These are phyloP conservation scores for Colletotrichum neosansevieriae DNA, from an alignment of 2,329 filamentous ascomycete species.

Conservation along the genomic window DNA sequence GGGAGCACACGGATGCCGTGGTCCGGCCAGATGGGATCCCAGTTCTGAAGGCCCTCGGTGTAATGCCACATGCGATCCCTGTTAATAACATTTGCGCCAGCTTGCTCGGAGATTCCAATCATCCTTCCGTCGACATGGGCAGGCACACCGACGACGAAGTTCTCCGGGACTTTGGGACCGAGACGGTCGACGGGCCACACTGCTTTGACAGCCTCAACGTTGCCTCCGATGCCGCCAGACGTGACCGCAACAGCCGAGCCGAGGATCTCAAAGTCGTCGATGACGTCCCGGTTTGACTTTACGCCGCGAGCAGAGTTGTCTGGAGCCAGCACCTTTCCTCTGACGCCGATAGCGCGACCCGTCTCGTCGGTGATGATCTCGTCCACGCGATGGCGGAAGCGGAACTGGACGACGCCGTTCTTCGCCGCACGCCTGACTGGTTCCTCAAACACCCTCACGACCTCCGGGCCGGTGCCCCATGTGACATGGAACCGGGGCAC, in stretches of 20 bases:
- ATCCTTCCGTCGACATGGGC: slow-evolving; percentile 74
- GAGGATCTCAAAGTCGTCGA: slow-evolving; percentile 65
- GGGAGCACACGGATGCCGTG: slow-evolving; percentile 73
- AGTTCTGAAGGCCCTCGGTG: slow-evolving; percentile 72
- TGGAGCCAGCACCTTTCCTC: slow-evolving; percentile 63
- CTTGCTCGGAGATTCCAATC: slow-evolving; percentile 66
- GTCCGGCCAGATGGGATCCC: slow-evolving; percentile 71
- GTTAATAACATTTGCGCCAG: slow-evolving; percentile 69
- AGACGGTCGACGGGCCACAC: slow-evolving; percentile 69
- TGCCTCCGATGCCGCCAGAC: slow-evolving; percentile 71
- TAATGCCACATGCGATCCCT: slow-evolving; percentile 76
- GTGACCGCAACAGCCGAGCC: slow-evolving; percentile 67
- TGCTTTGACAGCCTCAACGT: slow-evolving; percentile 69
- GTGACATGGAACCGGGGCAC: slow-evolving; percentile 73
- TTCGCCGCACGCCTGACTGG: slow-evolving; percentile 65
- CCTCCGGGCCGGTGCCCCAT: slow-evolving; percentile 72
- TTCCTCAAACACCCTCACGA: slow-evolving; percentile 68
- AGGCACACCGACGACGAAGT: slow-evolving; percentile 71
- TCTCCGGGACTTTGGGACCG: slow-evolving; percentile 66
- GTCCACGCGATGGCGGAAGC: slow-evolving; percentile 68
- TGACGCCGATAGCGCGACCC: slow-evolving; percentile 65
- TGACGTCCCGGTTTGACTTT: slow-evolving; percentile 60
- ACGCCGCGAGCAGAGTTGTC: slow-evolving; percentile 65
- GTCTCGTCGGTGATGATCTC: slow-evolving; percentile 65
- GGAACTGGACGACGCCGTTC: slow-evolving; percentile 66